Evolutionary conservation across 164 flowering plant genomes (phyloP).

Genomic region (Macadamia tetraphylla): DNA sequence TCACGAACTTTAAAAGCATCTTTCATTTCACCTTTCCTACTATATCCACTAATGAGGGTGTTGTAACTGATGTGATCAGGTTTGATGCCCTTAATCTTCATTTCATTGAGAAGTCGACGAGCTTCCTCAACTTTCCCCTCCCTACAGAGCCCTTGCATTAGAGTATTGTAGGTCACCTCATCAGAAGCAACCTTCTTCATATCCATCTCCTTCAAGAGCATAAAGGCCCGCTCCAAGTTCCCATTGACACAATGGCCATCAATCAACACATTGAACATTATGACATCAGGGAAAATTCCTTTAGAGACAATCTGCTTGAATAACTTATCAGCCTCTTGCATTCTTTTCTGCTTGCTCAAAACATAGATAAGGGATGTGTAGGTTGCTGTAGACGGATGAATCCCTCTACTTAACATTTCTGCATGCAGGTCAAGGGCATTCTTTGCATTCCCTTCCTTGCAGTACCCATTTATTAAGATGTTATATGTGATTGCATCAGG

Average conservation of each 20-base stretch:
- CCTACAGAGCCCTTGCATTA: constrained; percentile 73
- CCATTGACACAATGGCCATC: constrained; percentile 57
- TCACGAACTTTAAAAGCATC: constrained; percentile 65
- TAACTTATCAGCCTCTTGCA: constrained; percentile 70
- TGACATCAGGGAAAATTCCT: constrained; percentile 59
- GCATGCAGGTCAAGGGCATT: constrained; percentile 59
- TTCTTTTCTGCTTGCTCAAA: constrained; percentile 44
- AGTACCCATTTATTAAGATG: constrained; percentile 73
- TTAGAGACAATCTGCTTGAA: constrained; percentile 32
- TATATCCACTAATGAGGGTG: constrained; percentile 82
- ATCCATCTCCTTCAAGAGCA: constrained; percentile 59
- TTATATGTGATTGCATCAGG: constrained; percentile 70
- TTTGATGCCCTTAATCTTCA: constrained; percentile 63
- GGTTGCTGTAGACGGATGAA: constrained; percentile 54
- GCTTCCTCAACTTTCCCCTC: constrained; percentile 78
- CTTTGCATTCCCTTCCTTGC: constrained; percentile 49
- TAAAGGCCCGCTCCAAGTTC: constrained; percentile 35
- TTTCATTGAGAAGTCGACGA: constrained; percentile 57
- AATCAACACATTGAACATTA: constrained; percentile 66
- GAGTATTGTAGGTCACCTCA: constrained; percentile 76
- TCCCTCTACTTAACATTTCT: constrained; percentile 57
- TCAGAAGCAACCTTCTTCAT: constrained; percentile 50
- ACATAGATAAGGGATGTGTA: constrained; percentile 74
- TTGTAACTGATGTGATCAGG: constrained; percentile 81
- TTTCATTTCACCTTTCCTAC: constrained; percentile 67